Base-by-base conservation (phyloP, 2,329 filamentous ascomycete species). In the Fusarium mangiferae region DNA sequence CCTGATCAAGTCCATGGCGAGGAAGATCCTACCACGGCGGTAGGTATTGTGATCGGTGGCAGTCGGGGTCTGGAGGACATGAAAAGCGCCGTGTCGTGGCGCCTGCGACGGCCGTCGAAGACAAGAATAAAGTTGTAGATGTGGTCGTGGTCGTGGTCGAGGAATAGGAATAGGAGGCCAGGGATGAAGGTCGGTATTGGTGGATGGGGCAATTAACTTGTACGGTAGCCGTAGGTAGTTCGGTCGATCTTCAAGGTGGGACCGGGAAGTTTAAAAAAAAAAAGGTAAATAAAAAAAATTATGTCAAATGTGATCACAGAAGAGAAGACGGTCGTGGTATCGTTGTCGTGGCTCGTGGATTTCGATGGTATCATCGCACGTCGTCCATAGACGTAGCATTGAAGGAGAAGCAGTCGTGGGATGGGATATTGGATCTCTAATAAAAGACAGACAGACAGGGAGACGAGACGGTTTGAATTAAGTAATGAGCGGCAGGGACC, bases 1-100 rank as follows among this genome's bases (percentile, higher is more conserved):
- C 78, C 87, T 84, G 78, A 90, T 84, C 79, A 90, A 81, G 85
- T 90, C 89, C 89, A 90, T 90, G 81, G 75, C 69, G 75, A 74
- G 64, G 62, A 68, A 52, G 68, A 63, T 68, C 77, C 78, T 75
- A 77, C 76, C 77, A 74, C 70, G 52, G 69, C 68, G 77, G 87
- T 84, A 86, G 87, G 85, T 49, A 88, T 62, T 68, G 51, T 60
- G 41, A 66, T 74, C 45, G 76, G 65, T 82, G 44, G 82, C 82
- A 51, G 85, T 39, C 46, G 70, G 56, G 69, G 56, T 63, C 68
- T 66, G 63, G 63, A 60, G 72, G 66, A 73, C 75, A 76, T 75
- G 74, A 75, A 80, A 69, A 72, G 74, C 77, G 75, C 77, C 77
- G 74, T 75, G 60, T 77, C 70, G 77, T 67, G 69, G 74, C 74